Conservation (phyloP, 352 stramenopile genomes). For the Globisporangium camurandrum region DNA sequence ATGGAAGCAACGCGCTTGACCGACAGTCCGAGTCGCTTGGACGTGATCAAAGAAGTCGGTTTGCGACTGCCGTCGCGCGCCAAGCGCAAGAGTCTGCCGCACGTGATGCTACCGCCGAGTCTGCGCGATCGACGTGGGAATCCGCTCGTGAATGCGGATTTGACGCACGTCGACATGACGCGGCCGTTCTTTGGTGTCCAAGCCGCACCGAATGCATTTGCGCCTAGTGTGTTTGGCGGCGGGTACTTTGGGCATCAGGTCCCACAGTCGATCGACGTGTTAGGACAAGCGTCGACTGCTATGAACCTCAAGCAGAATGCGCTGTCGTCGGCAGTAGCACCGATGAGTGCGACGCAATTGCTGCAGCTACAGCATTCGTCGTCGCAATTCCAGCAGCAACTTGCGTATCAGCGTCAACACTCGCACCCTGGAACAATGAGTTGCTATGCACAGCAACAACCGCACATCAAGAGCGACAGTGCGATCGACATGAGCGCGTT, state of each 20-base stretch:
- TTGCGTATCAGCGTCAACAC: constrained; percentile 19
- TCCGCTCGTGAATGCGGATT: constrained; percentile 19
- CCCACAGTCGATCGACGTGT: neutral
- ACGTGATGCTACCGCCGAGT: constrained; percentile 19
- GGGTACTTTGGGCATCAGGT: constrained; percentile 6
- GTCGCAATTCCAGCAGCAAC: no score
- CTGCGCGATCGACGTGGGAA: constrained; percentile 23
- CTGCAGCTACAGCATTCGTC: constrained; percentile 12
- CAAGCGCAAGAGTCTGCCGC: constrained; percentile 39
- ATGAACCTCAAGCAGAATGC: constrained; percentile 20
- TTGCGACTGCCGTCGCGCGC: constrained; percentile 18
- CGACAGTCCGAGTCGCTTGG: neutral
- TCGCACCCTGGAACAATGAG: constrained; percentile 9
- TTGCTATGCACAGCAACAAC: no score
- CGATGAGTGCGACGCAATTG: constrained; percentile 17
- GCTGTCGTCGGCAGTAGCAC: constrained; percentile 18
- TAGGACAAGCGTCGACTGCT: neutral
- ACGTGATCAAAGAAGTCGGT: constrained; percentile 17
- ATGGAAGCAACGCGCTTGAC: constrained; percentile 6
- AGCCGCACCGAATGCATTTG: neutral
- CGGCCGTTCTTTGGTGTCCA: constrained; percentile 20
- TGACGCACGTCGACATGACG: constrained; percentile 8
- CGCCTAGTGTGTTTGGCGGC: neutral
- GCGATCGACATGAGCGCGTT: constrained; percentile 16
- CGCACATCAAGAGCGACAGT: constrained; percentile 12